phyloP scores from a whole-genome alignment of 345 rosid genomes.

The Moricandia arvensis region DNA sequence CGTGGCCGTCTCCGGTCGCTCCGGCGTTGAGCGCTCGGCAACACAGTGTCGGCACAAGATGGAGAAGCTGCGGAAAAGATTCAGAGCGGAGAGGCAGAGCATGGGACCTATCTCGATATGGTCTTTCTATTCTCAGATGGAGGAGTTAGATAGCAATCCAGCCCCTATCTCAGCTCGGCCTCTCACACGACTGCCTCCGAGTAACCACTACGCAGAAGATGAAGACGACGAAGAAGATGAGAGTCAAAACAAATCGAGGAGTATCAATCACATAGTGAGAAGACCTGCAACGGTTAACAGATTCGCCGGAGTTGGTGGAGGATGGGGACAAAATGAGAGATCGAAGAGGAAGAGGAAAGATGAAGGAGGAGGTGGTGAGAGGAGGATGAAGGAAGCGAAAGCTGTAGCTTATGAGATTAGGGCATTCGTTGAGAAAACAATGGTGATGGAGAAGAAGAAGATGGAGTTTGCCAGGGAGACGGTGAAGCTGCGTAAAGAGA shows the following conservation, averaged over 20 bases:
- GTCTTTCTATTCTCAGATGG: constrained; percentile 70
- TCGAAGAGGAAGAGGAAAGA: constrained; percentile 34
- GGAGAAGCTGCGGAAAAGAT: constrained; percentile 77
- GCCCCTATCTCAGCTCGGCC: constrained; percentile 59
- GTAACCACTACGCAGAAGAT: constrained; percentile 7
- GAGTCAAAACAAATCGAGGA: constrained; percentile 49
- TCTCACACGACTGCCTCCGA: constrained; percentile 35
- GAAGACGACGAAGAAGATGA: constrained; percentile 31
- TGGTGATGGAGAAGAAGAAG: constrained; percentile 63
- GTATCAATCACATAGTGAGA: constrained; percentile 59
- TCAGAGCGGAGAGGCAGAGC: constrained; percentile 56
- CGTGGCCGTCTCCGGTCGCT: constrained; percentile 56
- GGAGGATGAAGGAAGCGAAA: constrained; percentile 33
- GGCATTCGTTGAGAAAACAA: constrained; percentile 55
- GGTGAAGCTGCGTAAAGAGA: constrained; percentile 54
- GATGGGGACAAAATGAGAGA: constrained; percentile 33
- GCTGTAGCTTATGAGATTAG: constrained; percentile 58
- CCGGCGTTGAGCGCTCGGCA: constrained; percentile 61
- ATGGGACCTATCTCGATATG: constrained; percentile 41
- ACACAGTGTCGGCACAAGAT: constrained; percentile 84
- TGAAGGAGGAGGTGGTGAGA: constrained; percentile 20
- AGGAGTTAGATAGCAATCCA: constrained; percentile 64
- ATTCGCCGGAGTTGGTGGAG: constrained; percentile 42
- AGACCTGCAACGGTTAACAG: constrained; percentile 53
- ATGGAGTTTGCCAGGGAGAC: constrained; percentile 65